Conservation (phyloP, 345 rosid genomes). For the rapeseed (Brassica napus) region DNA sequence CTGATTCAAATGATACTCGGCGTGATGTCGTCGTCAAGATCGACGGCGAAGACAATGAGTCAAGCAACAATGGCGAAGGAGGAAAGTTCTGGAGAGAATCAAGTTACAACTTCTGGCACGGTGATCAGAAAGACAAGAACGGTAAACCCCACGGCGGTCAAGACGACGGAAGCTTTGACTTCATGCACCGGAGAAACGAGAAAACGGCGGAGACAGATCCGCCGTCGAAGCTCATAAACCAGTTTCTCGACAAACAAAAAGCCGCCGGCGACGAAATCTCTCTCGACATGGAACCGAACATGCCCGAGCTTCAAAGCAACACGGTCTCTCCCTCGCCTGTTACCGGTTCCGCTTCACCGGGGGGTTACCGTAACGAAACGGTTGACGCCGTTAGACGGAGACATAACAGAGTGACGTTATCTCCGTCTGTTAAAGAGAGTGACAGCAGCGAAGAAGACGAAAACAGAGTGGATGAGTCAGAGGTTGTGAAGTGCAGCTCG, state of each 20-base stretch:
- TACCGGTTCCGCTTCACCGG: slow-evolving; percentile 43
- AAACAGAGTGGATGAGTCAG: slow-evolving; percentile 40
- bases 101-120: slow-evolving; percentile 54
- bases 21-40: slow-evolving; percentile 46
- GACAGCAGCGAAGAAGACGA: slow-evolving; percentile 30
- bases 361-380: slow-evolving; percentile 15
- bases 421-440: slow-evolving; percentile 40
- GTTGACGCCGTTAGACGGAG: slow-evolving; percentile 41
- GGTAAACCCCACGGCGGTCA: slow-evolving; percentile 4
- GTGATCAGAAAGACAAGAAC: slow-evolving; percentile 32
- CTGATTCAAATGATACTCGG: slow-evolving; percentile 42
- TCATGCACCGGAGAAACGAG: slow-evolving; percentile 27
- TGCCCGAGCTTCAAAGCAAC: slow-evolving; percentile 61
- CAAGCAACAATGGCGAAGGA: slow-evolving; percentile 24
- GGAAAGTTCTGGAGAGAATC: slow-evolving; percentile 64
- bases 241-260: slow-evolving; percentile 68
- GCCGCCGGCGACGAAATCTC: slow-evolving; percentile 72
- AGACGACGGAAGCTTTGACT: slow-evolving; percentile 43
- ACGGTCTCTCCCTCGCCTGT: slow-evolving; percentile 14
- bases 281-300: slow-evolving; percentile 71
- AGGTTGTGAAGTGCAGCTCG: slow-evolving; percentile 59
- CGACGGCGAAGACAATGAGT: slow-evolving; percentile 30
- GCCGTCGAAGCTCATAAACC: slow-evolving; percentile 65
- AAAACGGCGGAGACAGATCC: slow-evolving; percentile 51
- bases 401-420: slow-evolving; percentile 40